These are phyloP conservation scores for Santalum album DNA, from an alignment of 164 flowering plant genomes.

Conservation along the genomic window DNA sequence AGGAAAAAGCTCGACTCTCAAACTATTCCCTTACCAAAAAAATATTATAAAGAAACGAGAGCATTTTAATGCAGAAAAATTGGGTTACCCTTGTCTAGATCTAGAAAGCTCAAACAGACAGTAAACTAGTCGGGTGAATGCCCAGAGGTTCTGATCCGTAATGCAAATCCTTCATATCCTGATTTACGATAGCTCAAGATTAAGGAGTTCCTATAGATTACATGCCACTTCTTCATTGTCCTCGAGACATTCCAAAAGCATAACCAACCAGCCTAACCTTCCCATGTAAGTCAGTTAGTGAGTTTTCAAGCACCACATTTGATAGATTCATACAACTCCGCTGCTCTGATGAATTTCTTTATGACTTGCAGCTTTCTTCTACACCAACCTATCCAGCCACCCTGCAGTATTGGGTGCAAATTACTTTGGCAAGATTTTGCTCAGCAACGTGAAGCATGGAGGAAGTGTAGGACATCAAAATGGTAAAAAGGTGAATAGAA, in stretches of 20 bases:
- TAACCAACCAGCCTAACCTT: conserved; percentile 31
- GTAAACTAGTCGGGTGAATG: conserved; percentile 40
- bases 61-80: conserved; percentile 36
- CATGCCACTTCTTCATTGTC: conserved; percentile 34
- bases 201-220: conserved; percentile 43
- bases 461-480: conserved; percentile 18
- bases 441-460: conserved; percentile 24
- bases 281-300: conserved; percentile 44
- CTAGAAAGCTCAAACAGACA: conserved; percentile 31
- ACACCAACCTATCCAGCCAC: too few relatives aligned
- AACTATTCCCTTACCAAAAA: too few relatives aligned
- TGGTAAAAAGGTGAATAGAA: conserved; percentile 31
- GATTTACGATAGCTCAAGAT: conserved; percentile 26
- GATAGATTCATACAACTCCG: conserved; percentile 18
- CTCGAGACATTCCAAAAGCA: conserved; percentile 41
- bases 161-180: conserved; percentile 20
- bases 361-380: too few relatives aligned
- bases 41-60: conserved; percentile 53
- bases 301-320: conserved; percentile 40
- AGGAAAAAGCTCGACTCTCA: too few relatives aligned
- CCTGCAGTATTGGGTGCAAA: too few relatives aligned
- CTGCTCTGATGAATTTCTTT: too few relatives aligned
- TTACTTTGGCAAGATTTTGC: conserved; percentile 34
- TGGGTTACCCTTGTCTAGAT: conserved; percentile 53
- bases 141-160: conserved; percentile 23